phyloP scores from a whole-genome alignment of 257 asterid species.

The Mentha longifolia region DNA sequence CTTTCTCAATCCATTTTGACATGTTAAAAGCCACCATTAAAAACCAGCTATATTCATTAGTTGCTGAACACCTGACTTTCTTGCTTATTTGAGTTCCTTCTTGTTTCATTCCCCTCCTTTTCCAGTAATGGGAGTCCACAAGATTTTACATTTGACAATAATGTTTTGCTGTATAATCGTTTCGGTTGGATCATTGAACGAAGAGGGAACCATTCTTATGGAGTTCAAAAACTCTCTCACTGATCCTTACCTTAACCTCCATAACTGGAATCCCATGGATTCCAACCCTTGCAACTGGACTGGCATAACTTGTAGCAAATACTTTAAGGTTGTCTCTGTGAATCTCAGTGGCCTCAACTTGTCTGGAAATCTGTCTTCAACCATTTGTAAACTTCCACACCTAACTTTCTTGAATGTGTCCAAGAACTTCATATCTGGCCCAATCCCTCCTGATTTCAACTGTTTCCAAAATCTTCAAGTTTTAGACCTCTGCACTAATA shows the following conservation, averaged over 20 bases:
- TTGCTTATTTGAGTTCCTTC: conserved; percentile 5
- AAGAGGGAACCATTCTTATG: conserved; percentile 70
- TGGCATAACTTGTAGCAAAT: conserved; percentile 54
- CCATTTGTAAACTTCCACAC: conserved; percentile 61
- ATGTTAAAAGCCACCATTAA: conserved; percentile 1
- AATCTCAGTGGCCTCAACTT: conserved; percentile 58
- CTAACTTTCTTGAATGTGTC: conserved; percentile 61
- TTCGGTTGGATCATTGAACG: conserved; percentile 51
- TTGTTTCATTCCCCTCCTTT: conserved; percentile 3
- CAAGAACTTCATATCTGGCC: conserved; percentile 67
- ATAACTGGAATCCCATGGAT: conserved; percentile 60
- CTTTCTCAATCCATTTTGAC: not conserved
- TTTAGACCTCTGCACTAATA: conserved; percentile 82
- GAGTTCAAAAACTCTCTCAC: conserved; percentile 58
- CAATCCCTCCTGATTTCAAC: conserved; percentile 56
- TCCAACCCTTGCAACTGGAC: conserved; percentile 77
- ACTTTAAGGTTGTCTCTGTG: conserved; percentile 51
- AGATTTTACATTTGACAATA: conserved; percentile 39
- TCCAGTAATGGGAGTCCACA: conserved; percentile 55
- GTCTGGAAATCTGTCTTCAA: conserved; percentile 69
- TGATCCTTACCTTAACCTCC: conserved; percentile 63
- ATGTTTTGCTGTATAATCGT: conserved; percentile 44
- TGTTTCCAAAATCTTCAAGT: conserved; percentile 49
- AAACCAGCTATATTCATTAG: conserved; percentile 9
- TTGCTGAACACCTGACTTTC: not conserved